A percentile compares a stretch with the other conserved stretches of the same genome.
These are phyloP conservation scores for Colletotrichum gloeosporioides DNA, from an alignment of 2,329 filamentous ascomycete genomes.

Conservation along the genomic window DNA sequence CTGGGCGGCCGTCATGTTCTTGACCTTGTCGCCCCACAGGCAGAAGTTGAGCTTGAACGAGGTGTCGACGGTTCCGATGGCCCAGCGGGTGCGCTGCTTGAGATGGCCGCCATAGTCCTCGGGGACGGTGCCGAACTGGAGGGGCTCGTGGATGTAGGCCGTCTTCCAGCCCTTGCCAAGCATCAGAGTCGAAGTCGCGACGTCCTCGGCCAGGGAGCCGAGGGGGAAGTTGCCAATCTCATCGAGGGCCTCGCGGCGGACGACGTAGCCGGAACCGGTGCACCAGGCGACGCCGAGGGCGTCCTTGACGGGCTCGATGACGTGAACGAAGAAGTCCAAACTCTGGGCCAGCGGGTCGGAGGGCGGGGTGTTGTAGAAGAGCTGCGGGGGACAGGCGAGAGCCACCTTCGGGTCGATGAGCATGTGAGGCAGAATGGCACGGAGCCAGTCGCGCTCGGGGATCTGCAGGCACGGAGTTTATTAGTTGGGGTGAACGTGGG, in stretches of 20 bases:
- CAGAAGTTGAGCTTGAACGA: conserved; percentile 66
- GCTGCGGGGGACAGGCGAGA: conserved; percentile 64
- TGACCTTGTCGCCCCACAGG: conserved; percentile 57
- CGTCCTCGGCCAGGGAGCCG: conserved; percentile 65
- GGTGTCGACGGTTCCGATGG: conserved; percentile 62
- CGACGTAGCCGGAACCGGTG: conserved; percentile 67
- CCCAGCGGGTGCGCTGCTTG: conserved; percentile 63
- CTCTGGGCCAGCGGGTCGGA: conserved; percentile 64
- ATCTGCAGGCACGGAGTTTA: conserved; percentile 43
- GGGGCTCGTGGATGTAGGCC: conserved; percentile 62
- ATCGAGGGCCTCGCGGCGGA: conserved; percentile 63
- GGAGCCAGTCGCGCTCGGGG: conserved; percentile 64
- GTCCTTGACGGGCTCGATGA: conserved; percentile 56
- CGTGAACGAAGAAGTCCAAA: conserved; percentile 63
- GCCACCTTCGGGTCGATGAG: conserved; percentile 62
- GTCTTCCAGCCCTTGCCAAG: conserved; percentile 68
- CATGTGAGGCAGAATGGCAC: conserved; percentile 63
- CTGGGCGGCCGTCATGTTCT: conserved; percentile 59
- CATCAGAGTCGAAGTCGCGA: conserved; percentile 62
- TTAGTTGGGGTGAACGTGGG: not conserved
- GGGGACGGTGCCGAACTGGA: conserved; percentile 66
- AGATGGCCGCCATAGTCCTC: conserved; percentile 61
- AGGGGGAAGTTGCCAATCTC: conserved; percentile 67
- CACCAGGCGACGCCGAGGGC: conserved; percentile 65
- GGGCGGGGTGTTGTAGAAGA: conserved; percentile 67